phyloP scores from a whole-genome alignment of 164 flowering plant species.

The Annona cherimola region DNA sequence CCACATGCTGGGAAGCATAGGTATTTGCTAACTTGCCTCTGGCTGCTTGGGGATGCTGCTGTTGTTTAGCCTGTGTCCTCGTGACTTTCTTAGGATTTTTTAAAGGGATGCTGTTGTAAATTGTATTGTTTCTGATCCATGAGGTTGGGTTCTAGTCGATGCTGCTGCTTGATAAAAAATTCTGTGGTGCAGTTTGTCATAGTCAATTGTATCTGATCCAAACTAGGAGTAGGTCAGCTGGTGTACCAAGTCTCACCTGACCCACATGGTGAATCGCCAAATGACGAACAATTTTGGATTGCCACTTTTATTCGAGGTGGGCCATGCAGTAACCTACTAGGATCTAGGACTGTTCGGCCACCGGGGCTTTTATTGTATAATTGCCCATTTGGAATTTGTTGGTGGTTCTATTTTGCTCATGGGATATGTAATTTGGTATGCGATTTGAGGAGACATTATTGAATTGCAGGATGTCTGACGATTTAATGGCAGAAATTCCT shows the following conservation, averaged over 20 bases:
- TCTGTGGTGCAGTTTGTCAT: background rate
- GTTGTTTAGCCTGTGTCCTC: background rate
- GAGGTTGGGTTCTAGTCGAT: background rate
- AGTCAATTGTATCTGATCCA: background rate
- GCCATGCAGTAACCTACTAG: too few relatives aligned
- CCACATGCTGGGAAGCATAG: background rate
- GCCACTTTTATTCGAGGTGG: too few relatives aligned
- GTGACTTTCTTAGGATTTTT: too few relatives aligned
- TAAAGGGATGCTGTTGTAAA: background rate
- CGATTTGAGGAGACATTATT: too few relatives aligned
- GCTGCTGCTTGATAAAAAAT: background rate
- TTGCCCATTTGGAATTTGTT: too few relatives aligned
- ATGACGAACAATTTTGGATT: too few relatives aligned
- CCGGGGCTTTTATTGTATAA: too few relatives aligned
- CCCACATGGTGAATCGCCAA: background rate
- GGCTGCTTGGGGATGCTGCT: background rate
- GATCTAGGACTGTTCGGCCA: too few relatives aligned
- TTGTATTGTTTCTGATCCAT: background rate
- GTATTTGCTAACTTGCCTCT: background rate
- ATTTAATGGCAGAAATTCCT: too few relatives aligned
- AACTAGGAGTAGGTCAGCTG: background rate
- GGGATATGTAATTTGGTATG: too few relatives aligned
- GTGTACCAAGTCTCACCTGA: background rate
- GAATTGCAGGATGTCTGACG: too few relatives aligned
- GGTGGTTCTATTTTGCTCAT: too few relatives aligned